Evolutionary conservation across 2,329 filamentous ascomycete genomes (phyloP).

Genomic region (Aspergillaceae sp.): DNA sequence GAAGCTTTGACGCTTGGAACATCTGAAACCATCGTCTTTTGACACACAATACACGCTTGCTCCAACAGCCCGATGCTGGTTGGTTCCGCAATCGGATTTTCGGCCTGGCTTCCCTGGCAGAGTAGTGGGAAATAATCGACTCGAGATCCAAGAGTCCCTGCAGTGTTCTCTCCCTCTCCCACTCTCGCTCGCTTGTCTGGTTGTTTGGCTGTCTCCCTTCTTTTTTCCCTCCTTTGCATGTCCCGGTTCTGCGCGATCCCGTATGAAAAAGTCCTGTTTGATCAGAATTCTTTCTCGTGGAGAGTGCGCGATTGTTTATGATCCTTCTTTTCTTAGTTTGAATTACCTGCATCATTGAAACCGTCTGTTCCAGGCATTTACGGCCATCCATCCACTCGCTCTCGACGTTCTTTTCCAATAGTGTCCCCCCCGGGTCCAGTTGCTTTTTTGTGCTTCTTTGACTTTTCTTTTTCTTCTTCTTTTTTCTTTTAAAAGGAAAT

Average conservation of each 20-base stretch:
- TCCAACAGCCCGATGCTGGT: constrained; percentile 13
- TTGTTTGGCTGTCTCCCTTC: constrained; percentile 10
- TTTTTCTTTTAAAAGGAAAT: neutral
- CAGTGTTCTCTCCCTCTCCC: constrained; percentile 9
- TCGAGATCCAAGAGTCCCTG: constrained; percentile 4
- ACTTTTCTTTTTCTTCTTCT: constrained; percentile 3
- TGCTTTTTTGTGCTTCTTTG: constrained; percentile 4
- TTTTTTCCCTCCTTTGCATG: constrained; percentile 10
- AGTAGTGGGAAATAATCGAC: constrained; percentile 1
- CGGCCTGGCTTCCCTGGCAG: neutral
- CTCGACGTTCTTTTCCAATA: constrained; percentile 1
- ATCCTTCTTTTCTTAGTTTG: constrained; percentile 6
- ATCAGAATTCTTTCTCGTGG: constrained; percentile 10
- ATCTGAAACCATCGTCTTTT: constrained; percentile 18
- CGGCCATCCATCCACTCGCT: constrained; percentile 7
- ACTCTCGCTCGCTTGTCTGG: constrained; percentile 5
- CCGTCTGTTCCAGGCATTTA: constrained; percentile 10
- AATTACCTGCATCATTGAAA: constrained; percentile 17
- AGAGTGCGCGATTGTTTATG: constrained; percentile 4
- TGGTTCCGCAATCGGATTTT: constrained; percentile 5
- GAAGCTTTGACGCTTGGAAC: constrained; percentile 13
- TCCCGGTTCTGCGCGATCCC: constrained; percentile 12
- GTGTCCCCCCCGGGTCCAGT: constrained; percentile 7
- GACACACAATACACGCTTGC: constrained; percentile 15
- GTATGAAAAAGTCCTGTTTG: constrained; percentile 18